Evolutionary conservation across 139 green algal genomes (phyloP).

Genomic region (Coccomyxa sp.): DNA sequence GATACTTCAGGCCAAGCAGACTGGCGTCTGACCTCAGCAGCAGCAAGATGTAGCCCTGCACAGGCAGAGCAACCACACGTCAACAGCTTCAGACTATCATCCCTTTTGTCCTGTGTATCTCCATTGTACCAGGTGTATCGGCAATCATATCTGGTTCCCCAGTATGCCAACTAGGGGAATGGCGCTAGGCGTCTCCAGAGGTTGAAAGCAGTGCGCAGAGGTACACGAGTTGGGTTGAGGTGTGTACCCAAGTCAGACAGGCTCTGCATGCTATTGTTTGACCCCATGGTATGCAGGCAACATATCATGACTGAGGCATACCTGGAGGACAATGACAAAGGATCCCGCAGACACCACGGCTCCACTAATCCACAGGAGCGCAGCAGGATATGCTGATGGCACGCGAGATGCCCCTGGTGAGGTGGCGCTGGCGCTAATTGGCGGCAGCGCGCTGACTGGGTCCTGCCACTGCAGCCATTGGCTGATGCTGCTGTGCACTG

Average conservation of each 20-base stretch:
- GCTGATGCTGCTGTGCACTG: slow-evolving; percentile 15
- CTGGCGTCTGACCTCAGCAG: slow-evolving; percentile 13
- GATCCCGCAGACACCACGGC: slow-evolving; percentile 16
- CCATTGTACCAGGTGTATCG: no score
- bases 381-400: not conserved
- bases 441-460: no score
- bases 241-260: no score
- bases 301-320: not conserved
- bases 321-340: slow-evolving; percentile 17
- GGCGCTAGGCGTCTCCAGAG: no score
- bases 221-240: no score
- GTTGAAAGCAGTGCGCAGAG: no score
- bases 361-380: not conserved
- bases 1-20: slow-evolving; percentile 32
- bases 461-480: slow-evolving; percentile 5
- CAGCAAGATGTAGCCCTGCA: slow-evolving; percentile 31
- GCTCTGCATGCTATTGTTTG: not conserved
- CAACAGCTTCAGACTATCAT: no score
- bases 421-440: not conserved
- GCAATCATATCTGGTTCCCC: no score
- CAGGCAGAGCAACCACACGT: not conserved
- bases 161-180: no score
- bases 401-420: not conserved
- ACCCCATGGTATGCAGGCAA: not conserved
- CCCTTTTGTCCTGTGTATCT: no score